Base-by-base conservation (phyloP, 2,329 filamentous ascomycete species). In the Calonectria hongkongensis region DNA sequence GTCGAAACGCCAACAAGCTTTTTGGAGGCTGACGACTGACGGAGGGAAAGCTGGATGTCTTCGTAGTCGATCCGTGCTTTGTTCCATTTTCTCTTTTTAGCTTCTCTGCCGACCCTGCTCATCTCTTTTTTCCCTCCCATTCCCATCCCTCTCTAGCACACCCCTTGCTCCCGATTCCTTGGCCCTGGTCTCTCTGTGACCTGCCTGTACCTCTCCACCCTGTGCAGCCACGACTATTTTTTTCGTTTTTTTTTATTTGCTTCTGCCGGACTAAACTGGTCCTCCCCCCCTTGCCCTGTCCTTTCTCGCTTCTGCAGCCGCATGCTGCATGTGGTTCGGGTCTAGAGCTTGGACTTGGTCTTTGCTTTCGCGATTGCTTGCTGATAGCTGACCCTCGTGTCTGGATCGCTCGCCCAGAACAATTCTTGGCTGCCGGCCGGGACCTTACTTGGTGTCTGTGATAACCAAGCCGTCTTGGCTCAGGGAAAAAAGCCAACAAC, bases 1-100 rank as follows among this genome's bases (percentile, higher is more conserved):
- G 48, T 66, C 62, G 51, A 66, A 33, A 62, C 33, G 68, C 68
- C 68, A 68, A 68, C 65, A 68, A 68, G 65, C 65, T 67, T 67
- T 67, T 60, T 54, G 48, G 33, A 41, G 47, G 45, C 47, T 54
- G 63, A 66, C 27, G 39, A 63, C 41, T 63, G 58, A 47, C 36
- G 5, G 33, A 36, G 36, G 33, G 15, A 47, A 18, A 33, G 28
- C 16, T 65, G 54, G 25, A 27, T 27, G 13, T 21, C n/a, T 16
- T 65, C 27, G 28, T 10, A 48, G 33, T 36, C 28, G 27, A 36
- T 54, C 30, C 63, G 28, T 43, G 30, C 63, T 54, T 16, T 50
- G 28, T 51, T 27, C 30, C 47, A 41, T 66, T 66, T 48, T 43
- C 62, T 65, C 62, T 65, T 70, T 68, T 68, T 62, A 64, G 45